A percentile compares a stretch with the other conserved stretches of the same genome.
phyloP scores from a whole-genome alignment of 352 stramenopile genomes.

The Phytophthora pistaciae region DNA sequence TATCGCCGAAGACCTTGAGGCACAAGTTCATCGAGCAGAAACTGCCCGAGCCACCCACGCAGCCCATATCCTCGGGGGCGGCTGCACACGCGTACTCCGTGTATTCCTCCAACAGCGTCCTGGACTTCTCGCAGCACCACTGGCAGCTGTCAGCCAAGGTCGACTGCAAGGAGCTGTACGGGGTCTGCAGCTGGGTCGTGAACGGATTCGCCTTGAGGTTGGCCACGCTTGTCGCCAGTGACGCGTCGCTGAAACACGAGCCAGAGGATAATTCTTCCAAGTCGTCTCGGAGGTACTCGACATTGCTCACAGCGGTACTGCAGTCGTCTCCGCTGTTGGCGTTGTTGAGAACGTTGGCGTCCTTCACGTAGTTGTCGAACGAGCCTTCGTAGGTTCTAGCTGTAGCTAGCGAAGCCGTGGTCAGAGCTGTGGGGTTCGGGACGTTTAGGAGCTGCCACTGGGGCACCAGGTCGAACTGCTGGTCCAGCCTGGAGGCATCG shows the following conservation, averaged over 20 bases:
- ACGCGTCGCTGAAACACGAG: neutral
- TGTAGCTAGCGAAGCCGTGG: neutral
- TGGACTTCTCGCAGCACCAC: slow-evolving; percentile 9
- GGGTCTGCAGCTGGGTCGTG: neutral
- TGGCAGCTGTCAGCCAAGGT: neutral
- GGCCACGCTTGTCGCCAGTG: neutral
- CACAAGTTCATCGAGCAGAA: slow-evolving; percentile 50
- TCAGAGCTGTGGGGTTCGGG: neutral
- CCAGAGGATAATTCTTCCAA: neutral
- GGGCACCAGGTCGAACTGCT: neutral
- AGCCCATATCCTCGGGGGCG: neutral
- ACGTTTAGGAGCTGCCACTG: neutral
- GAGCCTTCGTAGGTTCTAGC: neutral
- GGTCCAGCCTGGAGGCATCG: neutral
- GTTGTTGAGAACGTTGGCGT: slow-evolving; percentile 5
- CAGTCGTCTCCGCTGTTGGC: neutral
- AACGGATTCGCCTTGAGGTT: slow-evolving; percentile 8
- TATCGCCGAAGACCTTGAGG: slow-evolving; percentile 44
- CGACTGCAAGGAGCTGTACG: neutral
- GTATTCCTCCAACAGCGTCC: slow-evolving; percentile 2
- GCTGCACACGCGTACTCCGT: neutral
- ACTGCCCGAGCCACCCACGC: neutral
- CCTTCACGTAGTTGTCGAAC: neutral
- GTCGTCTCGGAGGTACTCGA: neutral
- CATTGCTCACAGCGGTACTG: neutral